Evolutionary conservation across 139 green algal species (phyloP).

Genomic region (Coelastrella sp.): DNA sequence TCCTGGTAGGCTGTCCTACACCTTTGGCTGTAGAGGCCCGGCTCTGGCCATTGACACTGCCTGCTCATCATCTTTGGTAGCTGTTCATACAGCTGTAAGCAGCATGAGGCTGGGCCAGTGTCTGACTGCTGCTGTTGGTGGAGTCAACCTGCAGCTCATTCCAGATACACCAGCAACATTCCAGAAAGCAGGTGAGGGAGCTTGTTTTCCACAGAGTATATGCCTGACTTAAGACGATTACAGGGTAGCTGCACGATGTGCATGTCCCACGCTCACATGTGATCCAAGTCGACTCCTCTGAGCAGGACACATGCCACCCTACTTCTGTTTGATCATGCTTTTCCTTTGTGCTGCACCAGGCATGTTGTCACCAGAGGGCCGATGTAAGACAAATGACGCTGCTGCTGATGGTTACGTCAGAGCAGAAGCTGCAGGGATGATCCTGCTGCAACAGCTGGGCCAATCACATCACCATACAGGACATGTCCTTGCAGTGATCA

Average conservation of each 20-base stretch:
- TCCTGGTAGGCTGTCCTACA: slow-evolving; percentile 79
- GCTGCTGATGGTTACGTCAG: slow-evolving; percentile 88
- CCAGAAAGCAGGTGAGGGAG: slow-evolving; percentile 58
- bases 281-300: too few relatives aligned
- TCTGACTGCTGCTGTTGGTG: slow-evolving; percentile 49
- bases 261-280: too few relatives aligned
- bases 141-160: slow-evolving; percentile 67
- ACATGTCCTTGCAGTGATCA: slow-evolving; percentile 54
- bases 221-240: too few relatives aligned
- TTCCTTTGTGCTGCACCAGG: slow-evolving; percentile 33
- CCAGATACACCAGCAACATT: slow-evolving; percentile 71
- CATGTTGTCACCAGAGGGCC: slow-evolving; percentile 46
- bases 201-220: too few relatives aligned
- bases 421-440: slow-evolving; percentile 40
- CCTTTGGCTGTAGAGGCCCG: slow-evolving; percentile 77
- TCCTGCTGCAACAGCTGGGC: slow-evolving; percentile 27
- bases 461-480: background rate
- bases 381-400: slow-evolving; percentile 78
- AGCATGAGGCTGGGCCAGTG: slow-evolving; percentile 56
- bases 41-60: slow-evolving; percentile 87
- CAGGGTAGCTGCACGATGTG: too few relatives aligned
- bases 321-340: too few relatives aligned
- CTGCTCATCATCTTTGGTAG: slow-evolving; percentile 87
- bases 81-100: slow-evolving; percentile 59
- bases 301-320: too few relatives aligned